Conservation (phyloP, 2,329 filamentous ascomycete species). For the Alternaria sp. region DNA sequence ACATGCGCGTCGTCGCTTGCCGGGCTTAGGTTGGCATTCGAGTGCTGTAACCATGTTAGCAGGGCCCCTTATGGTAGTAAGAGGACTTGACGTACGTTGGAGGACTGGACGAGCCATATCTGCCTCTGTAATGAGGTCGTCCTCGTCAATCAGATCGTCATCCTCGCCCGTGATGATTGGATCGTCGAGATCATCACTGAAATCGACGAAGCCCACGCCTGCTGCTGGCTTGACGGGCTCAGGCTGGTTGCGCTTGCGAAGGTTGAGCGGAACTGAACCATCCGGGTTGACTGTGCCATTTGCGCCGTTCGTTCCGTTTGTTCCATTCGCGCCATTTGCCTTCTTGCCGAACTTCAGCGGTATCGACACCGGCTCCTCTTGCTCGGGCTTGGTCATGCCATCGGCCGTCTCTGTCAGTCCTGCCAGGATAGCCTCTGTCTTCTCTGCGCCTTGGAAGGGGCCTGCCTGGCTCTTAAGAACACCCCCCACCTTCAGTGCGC, state of each 20-base stretch:
- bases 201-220: conserved; percentile 61
- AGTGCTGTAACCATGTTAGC: conserved; percentile 62
- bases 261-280: conserved; percentile 47
- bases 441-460: conserved; percentile 61
- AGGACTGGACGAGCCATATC: conserved; percentile 79
- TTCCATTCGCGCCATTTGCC: conserved; percentile 44
- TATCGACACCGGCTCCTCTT: conserved; percentile 63
- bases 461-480: conserved; percentile 73
- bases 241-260: conserved; percentile 51
- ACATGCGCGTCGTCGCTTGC: conserved; percentile 89
- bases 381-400: conserved; percentile 76
- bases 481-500: conserved; percentile 72
- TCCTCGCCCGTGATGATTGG: conserved; percentile 64
- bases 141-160: conserved; percentile 90
- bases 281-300: conserved; percentile 36
- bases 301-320: conserved; percentile 29
- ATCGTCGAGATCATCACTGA: conserved; percentile 67
- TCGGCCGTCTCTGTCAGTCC: conserved; percentile 71
- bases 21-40: conserved; percentile 85
- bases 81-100: conserved; percentile 70
- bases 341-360: conserved; percentile 71
- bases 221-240: conserved; percentile 43
- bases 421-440: conserved; percentile 82
- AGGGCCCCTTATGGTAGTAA: neutral
- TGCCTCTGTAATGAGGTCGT: conserved; percentile 82